phyloP scores from a whole-genome alignment of 345 rosid species.

The Chamaenerion angustifolium region DNA sequence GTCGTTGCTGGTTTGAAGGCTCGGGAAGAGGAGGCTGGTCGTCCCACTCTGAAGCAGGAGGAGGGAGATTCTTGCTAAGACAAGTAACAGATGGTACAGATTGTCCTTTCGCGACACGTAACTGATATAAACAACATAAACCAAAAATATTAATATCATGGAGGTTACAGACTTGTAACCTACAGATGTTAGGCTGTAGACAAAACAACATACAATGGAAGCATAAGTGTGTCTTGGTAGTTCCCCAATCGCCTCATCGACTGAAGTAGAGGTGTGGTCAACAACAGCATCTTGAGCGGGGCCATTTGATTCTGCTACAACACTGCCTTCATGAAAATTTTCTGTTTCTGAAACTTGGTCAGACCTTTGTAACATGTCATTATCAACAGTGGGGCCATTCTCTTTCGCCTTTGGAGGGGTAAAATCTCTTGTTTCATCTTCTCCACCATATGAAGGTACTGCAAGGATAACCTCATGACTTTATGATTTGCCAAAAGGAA shows the following conservation, averaged over 20 bases:
- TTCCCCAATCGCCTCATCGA: conserved; percentile 37
- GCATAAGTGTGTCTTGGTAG: conserved; percentile 60
- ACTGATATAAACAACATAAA: conserved; percentile 12
- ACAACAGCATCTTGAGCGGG: conserved; percentile 14
- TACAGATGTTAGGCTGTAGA: not conserved
- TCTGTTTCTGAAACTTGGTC: conserved; percentile 27
- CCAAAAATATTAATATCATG: not conserved
- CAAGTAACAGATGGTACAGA: conserved; percentile 23
- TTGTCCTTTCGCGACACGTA: conserved; percentile 46
- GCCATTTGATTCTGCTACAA: conserved; percentile 23
- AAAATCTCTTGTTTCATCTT: conserved; percentile 30
- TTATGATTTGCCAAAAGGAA: no score
- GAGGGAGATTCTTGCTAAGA: conserved; percentile 13
- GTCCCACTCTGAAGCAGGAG: conserved; percentile 31
- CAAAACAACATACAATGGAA: conserved; percentile 39
- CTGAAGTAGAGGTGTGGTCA: conserved; percentile 25
- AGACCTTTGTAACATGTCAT: conserved; percentile 14
- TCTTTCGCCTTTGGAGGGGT: conserved; percentile 22
- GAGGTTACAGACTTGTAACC: not conserved
- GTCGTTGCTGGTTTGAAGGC: conserved; percentile 15
- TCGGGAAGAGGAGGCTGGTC: conserved; percentile 14
- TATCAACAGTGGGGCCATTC: conserved; percentile 29
- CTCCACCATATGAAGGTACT: conserved; percentile 44
- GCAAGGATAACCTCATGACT: conserved; percentile 5
- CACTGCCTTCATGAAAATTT: conserved; percentile 18